These are phyloP conservation scores for Candolleomyces aberdarensis DNA, from an alignment of 768 basidiomycete genomes.

Conservation along the genomic window DNA sequence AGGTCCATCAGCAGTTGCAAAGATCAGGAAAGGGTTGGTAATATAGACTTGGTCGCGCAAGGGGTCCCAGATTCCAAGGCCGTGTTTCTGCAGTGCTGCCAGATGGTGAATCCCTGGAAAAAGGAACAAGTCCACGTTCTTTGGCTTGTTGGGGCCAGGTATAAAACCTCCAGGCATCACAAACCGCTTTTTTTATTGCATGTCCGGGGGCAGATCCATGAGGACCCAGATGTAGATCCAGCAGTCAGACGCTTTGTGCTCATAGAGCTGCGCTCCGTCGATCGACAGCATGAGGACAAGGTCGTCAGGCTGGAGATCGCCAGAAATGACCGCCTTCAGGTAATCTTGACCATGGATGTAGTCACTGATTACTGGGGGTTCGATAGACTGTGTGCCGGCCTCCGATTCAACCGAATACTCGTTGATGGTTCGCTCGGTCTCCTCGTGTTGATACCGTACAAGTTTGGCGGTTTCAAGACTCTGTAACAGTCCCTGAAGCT, in stretches of 20 bases:
- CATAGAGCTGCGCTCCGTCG: constrained; percentile 40
- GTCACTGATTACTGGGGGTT: neutral
- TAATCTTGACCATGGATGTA: neutral
- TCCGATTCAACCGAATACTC: neutral
- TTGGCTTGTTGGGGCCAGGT: constrained; percentile 35
- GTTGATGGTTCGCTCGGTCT: neutral
- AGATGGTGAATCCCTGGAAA: constrained; percentile 33
- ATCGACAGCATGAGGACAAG: constrained; percentile 28
- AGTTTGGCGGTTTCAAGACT: neutral
- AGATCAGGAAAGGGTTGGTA: constrained; percentile 16
- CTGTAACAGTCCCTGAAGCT: constrained; percentile 28
- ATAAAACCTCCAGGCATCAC: constrained; percentile 32
- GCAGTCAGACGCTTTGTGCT: constrained; percentile 29
- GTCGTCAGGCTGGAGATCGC: neutral
- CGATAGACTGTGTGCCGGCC: neutral
- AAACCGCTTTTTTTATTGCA: constrained; percentile 27
- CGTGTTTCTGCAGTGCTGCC: constrained; percentile 22
- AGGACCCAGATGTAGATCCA: constrained; percentile 37
- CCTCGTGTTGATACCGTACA: neutral
- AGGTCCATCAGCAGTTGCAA: constrained; percentile 31
- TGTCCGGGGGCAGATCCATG: constrained; percentile 24
- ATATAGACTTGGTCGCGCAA: constrained; percentile 10
- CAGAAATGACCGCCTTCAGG: neutral
- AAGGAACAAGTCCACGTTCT: constrained; percentile 30
- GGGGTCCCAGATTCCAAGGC: constrained; percentile 21